A percentile compares a stretch with the other conserved stretches of the same genome.
phyloP scores from a whole-genome alignment of 2,329 filamentous ascomycete species.

The Celoporthe dispersa region DNA sequence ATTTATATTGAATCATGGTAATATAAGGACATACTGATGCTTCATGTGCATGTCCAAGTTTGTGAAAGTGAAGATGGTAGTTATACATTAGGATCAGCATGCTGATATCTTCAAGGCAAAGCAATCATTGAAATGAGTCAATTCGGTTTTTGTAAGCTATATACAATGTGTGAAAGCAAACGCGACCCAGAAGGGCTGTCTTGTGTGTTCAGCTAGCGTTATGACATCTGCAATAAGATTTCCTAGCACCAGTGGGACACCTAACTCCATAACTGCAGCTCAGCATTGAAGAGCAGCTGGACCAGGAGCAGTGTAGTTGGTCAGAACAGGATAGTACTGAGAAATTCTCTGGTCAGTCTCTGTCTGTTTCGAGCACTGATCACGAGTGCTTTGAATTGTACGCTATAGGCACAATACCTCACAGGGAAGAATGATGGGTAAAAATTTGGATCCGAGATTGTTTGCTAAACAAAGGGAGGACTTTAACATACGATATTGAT shows the following conservation, averaged over 20 bases:
- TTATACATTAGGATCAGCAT: no score
- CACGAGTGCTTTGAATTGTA: not conserved
- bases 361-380: not conserved
- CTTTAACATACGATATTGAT: conserved; percentile 40
- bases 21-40: no score
- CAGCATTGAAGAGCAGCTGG: conserved; percentile 31
- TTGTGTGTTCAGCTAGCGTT: not conserved
- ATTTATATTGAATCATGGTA: no score
- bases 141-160: not conserved
- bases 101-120: no score
- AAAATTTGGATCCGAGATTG: not conserved
- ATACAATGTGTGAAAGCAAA: not conserved
- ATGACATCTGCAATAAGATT: not conserved
- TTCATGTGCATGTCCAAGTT: no score
- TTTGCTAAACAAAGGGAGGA: not conserved
- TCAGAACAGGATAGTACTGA: conserved; percentile 44
- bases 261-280: not conserved
- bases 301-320: conserved; percentile 39
- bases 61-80: no score
- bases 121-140: not conserved
- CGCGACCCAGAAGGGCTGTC: not conserved
- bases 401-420: not conserved
- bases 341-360: not conserved
- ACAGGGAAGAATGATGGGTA: not conserved
- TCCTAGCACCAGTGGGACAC: not conserved